Evolutionary conservation across 805 yeast species (phyloP).

Genomic region (Candida argentea): DNA sequence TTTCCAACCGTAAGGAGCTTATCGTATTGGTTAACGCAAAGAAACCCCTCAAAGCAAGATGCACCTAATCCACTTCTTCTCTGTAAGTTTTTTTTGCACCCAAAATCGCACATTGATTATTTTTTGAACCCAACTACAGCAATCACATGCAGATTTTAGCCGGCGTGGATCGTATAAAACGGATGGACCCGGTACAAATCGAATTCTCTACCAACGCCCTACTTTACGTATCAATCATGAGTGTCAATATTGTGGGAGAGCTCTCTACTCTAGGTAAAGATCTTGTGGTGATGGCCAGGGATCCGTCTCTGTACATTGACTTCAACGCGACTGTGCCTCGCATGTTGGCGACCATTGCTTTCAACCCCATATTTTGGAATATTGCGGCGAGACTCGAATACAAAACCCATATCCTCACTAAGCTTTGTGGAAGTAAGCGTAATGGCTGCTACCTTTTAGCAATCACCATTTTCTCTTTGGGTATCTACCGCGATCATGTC

Average conservation of each 20-base stretch:
- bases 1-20: too few relatives aligned
- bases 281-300: constrained; percentile 10
- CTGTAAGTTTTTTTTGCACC: too few relatives aligned
- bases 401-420: constrained; percentile 66
- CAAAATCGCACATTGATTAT: too few relatives aligned
- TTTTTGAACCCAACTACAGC: too few relatives aligned
- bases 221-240: background rate
- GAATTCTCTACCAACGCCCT: constrained; percentile 1
- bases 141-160: too few relatives aligned
- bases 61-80: too few relatives aligned
- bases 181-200: background rate
- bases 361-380: constrained; percentile 96
- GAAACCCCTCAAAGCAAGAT: too few relatives aligned
- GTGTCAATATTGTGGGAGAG: constrained; percentile 3
- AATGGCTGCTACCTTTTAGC: constrained; percentile 85
- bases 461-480: constrained; percentile 70
- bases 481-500: constrained; percentile 69
- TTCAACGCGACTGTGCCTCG: constrained; percentile 12
- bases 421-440: constrained; percentile 54
- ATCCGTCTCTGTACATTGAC: constrained; percentile 13
- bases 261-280: constrained; percentile 7
- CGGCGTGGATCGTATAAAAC: constrained; percentile 1
- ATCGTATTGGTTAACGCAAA: too few relatives aligned
- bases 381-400: constrained; percentile 82
- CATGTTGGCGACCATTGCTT: constrained; percentile 60